phyloP scores from a whole-genome alignment of 768 basidiomycete genomes.

The Tulasnella sp. region DNA sequence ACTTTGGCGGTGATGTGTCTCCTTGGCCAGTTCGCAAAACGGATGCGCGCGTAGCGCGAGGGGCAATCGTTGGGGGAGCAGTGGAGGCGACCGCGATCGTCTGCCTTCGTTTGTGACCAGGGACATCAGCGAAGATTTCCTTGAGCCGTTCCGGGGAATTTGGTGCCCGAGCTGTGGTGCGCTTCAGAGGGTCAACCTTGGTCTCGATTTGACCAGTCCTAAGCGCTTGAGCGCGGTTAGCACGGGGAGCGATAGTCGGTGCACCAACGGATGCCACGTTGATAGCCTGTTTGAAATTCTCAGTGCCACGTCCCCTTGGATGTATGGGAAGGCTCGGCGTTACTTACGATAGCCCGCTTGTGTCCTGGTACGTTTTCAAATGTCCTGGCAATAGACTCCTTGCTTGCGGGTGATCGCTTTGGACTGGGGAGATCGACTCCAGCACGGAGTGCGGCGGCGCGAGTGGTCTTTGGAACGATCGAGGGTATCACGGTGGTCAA shows the following conservation, averaged over 20 bases:
- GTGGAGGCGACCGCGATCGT: slow-evolving; percentile 31
- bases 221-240: slow-evolving; percentile 25
- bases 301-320: no score
- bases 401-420: slow-evolving; percentile 14
- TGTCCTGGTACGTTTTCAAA: slow-evolving; percentile 29
- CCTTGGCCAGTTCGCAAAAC: slow-evolving; percentile 61
- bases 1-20: slow-evolving; percentile 51
- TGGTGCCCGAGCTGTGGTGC: slow-evolving; percentile 3
- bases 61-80: slow-evolving; percentile 61
- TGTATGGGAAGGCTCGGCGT: not conserved
- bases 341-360: slow-evolving; percentile 24
- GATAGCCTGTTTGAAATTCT: not conserved
- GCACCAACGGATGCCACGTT: slow-evolving; percentile 26
- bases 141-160: slow-evolving; percentile 10
- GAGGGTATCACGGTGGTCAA: slow-evolving; percentile 43
- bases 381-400: slow-evolving; percentile 25
- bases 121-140: slow-evolving; percentile 29
- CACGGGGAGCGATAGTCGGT: slow-evolving; percentile 24
- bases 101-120: slow-evolving; percentile 31
- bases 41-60: slow-evolving; percentile 71
- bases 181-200: not conserved
- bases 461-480: slow-evolving; percentile 28
- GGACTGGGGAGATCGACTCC: slow-evolving; percentile 13
- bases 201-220: slow-evolving; percentile 20
- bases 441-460: slow-evolving; percentile 30